Evolutionary conservation across 768 basidiomycete species (phyloP), one percentile per base, ranked within the genome.

Genomic region (Xerocomus potaroensis): DNA sequence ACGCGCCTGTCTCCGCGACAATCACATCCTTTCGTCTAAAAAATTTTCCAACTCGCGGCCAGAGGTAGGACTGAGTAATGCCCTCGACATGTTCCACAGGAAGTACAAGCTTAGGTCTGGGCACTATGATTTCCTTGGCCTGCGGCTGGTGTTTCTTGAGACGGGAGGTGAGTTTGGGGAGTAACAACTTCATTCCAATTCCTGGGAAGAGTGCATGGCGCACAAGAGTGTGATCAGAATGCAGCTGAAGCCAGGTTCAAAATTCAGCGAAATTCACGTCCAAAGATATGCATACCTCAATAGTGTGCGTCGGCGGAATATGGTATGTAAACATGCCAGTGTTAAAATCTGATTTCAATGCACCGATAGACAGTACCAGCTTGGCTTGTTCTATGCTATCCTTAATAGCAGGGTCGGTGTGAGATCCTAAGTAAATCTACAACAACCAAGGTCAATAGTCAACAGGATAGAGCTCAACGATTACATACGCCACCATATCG

Each of bases 291-390:
- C 30, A 12, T 53, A 84, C 86, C 73, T 88, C 88, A 51, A 90
- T 70, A 12, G 79, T 81, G 32, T 72, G 73, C 10, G 65, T 63
- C 0, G 71, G 71, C 5, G 83, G 80, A 37, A 85, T 81, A 41
- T 76, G 78, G 57, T 87, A 90, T 0, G 85, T 84, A 66, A 91
- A 92, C 64, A 85, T 86, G 26, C 90, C 91, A 1, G 87, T 89
- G 65, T 94, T 94, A 72, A 90, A 91, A 63, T 94, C 91, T 37
- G 77, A 81, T 60, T 78, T 79, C 41, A 89, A 69, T 1, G 70
- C 49, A 4, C 89, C 88, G 47, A 94, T 70, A 11, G 85, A 86
- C 11, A 94, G 59, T 41, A 90, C 80, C 34, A 93, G 70, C 53
- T 83, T 86, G 4, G 89, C 81, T 3, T 62, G 70, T 65, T 94